Evolutionary conservation across 768 basidiomycete genomes (phyloP).

Genomic region (Tephrocybe sp.): DNA sequence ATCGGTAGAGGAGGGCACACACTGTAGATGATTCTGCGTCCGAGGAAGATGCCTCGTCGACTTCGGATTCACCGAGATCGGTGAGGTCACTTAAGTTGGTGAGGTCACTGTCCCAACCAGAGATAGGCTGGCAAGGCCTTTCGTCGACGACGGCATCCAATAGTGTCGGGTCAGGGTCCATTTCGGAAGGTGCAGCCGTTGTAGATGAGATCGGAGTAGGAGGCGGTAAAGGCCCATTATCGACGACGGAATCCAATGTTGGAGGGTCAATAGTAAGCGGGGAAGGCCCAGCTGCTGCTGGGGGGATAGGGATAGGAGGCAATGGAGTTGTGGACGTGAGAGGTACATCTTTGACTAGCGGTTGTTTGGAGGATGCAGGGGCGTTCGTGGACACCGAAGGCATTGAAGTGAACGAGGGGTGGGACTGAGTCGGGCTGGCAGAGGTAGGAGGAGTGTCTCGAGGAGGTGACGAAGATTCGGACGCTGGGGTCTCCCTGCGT

Average conservation of each 20-base stretch:
- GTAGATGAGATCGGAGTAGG: not conserved
- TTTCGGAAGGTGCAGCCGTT: not conserved
- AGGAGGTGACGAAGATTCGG: not conserved
- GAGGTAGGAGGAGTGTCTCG: not conserved
- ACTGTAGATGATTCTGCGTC: slow-evolving; percentile 3
- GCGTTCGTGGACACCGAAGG: not conserved
- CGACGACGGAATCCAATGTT: not conserved
- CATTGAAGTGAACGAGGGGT: too few species aligned
- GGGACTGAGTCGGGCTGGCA: not conserved
- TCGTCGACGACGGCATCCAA: not conserved
- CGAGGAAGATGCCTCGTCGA: slow-evolving; percentile 14
- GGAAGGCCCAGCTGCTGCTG: not conserved
- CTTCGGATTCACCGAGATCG: slow-evolving; percentile 19
- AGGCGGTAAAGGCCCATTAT: not conserved
- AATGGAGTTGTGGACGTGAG: not conserved
- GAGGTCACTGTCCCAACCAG: slow-evolving; percentile 35
- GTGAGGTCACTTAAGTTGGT: slow-evolving; percentile 29
- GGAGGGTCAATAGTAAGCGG: not conserved
- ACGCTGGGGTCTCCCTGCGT: not conserved
- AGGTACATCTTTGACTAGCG: not conserved
- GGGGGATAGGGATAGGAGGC: not conserved
- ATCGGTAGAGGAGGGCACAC: too few species aligned
- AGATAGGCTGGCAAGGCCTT: slow-evolving; percentile 3
- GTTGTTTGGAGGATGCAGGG: not conserved
- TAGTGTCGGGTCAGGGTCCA: not conserved